These are phyloP conservation scores for Geranomyces variabilis DNA, from an alignment of 192 early-diverging fungal species.

Conservation along the genomic window DNA sequence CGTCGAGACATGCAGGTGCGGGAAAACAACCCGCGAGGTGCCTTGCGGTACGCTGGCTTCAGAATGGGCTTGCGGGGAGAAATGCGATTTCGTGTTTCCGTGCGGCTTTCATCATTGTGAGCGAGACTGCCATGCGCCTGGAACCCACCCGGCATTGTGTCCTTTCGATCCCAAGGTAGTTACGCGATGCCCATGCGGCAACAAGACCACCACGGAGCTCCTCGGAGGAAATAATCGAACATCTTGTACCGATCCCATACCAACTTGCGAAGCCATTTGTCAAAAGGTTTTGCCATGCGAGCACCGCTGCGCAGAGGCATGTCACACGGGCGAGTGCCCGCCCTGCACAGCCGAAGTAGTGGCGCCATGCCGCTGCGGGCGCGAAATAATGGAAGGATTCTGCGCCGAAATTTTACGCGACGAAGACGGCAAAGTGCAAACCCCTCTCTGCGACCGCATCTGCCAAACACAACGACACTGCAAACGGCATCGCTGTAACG, in stretches of 20 bases:
- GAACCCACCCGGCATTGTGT: constrained; percentile 35
- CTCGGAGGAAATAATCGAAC: constrained; percentile 25
- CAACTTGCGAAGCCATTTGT: constrained; percentile 45
- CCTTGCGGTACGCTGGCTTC: constrained; percentile 36
- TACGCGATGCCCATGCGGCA: constrained; percentile 44
- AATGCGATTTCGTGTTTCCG: constrained; percentile 35
- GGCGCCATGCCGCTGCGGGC: constrained; percentile 45
- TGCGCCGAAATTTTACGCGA: constrained; percentile 37
- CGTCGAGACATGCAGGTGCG: constrained; percentile 39
- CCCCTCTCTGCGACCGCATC: constrained; percentile 41
- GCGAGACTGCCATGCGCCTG: constrained; percentile 38
- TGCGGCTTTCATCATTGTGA: constrained; percentile 50
- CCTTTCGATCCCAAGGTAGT: constrained; percentile 48
- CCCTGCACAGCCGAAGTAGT: constrained; percentile 37
- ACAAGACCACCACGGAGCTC: constrained; percentile 22
- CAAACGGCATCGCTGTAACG: constrained; percentile 47
- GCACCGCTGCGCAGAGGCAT: constrained; percentile 42
- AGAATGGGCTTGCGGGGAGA: constrained; percentile 27
- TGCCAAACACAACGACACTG: constrained; percentile 44
- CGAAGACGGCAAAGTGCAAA: constrained; percentile 27
- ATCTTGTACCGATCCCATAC: constrained; percentile 42
- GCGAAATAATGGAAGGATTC: constrained; percentile 1
- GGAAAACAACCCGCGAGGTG: constrained; percentile 29
- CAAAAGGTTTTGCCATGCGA: constrained; percentile 45
- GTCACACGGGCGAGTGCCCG: constrained; percentile 45